Evolutionary conservation across 371 early-diverging fungal species (phyloP).

Genomic region (Mucor velutinosus): DNA sequence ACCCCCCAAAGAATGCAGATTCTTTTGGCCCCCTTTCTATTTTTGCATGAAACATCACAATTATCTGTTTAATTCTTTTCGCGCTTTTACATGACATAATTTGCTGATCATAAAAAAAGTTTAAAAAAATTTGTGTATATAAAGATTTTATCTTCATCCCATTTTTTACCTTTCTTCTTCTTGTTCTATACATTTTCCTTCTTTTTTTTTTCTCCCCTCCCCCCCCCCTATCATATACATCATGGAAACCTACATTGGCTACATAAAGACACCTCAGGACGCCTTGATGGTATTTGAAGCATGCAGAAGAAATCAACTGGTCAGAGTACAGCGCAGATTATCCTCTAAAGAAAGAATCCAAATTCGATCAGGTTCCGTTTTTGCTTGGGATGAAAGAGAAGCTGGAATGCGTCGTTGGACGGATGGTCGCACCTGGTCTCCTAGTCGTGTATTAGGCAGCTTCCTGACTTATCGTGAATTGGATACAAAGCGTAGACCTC

Average conservation of each 20-base stretch:
- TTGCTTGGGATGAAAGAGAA: conserved; percentile 87
- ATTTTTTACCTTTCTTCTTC: conserved; percentile 9
- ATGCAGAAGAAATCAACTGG: conserved; percentile 69
- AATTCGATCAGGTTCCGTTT: conserved; percentile 78
- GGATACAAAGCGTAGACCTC: conserved; percentile 56
- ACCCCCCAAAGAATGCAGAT: conserved; percentile 30
- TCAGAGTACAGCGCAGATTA: conserved; percentile 75
- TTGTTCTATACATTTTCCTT: conserved; percentile 4
- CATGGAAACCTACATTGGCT: conserved; percentile 63
- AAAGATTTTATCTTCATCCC: not conserved
- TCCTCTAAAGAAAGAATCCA: conserved; percentile 63
- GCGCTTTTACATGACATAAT: conserved; percentile 31
- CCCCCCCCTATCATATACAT: not conserved
- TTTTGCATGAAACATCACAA: conserved; percentile 31
- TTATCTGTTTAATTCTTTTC: conserved; percentile 13
- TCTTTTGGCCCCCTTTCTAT: conserved; percentile 2
- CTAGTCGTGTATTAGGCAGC: conserved; percentile 77
- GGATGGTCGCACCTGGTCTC: conserved; percentile 85
- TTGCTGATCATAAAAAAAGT: conserved; percentile 38
- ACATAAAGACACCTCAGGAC: conserved; percentile 78
- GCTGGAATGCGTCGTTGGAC: conserved; percentile 92
- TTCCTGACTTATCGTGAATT: conserved; percentile 79
- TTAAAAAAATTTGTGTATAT: conserved; percentile 16
- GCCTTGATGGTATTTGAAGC: conserved; percentile 86
- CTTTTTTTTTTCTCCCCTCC: conserved; percentile 1